Base-by-base conservation (phyloP, 2,329 filamentous ascomycete species). In the Chrysoporthe cubensis region DNA sequence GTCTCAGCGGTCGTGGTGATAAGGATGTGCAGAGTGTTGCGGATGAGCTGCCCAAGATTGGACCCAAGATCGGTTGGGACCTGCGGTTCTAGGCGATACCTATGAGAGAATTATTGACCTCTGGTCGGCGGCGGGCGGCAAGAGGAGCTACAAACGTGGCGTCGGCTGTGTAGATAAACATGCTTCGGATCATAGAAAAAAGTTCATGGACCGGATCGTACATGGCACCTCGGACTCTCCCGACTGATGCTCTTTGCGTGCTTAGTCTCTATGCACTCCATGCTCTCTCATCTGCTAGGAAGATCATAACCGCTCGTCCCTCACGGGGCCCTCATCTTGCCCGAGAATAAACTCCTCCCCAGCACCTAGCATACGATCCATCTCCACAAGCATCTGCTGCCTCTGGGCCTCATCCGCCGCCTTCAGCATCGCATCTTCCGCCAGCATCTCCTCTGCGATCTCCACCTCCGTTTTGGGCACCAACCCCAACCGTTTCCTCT, bases 21-120 rank as follows among this genome's bases (percentile, higher is more conserved):
- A 99, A 99, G 88, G 96, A 99, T 77, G 96, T 99, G 68, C 94
- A 99, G 87, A 97, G 93, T 75, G 95, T 99, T 63, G 96, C 96
- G 0, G 96, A 99, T 76, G 93, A 97, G 81, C 81, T 99, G 76
- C 95, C 95, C 21, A 91, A 86, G 73, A 80, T 99, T 70, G 95
- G 96, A 0, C 96, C 96, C 8, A 85, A 91, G 83, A 98, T 99
- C 79, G 93, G 87, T 67, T 90, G 88, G 88, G 88, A 90, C 73
- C 76, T 90, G 74, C 83, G 88, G 44, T 90, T 90, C 73, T 88
- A 83, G 76, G 70, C 9, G 68, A 8, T 34, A 37, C 21, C 13
- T n/a, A n/a, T 66, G n/a, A 16, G 13, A 13, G 37, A 8, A 18
- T 16, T 8, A 18, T n/a, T 18, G 3, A n/a, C 6, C 21, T 58